Conservation (phyloP, 2,329 filamentous ascomycete species). For the Pseudogymnoascus sp. region DNA sequence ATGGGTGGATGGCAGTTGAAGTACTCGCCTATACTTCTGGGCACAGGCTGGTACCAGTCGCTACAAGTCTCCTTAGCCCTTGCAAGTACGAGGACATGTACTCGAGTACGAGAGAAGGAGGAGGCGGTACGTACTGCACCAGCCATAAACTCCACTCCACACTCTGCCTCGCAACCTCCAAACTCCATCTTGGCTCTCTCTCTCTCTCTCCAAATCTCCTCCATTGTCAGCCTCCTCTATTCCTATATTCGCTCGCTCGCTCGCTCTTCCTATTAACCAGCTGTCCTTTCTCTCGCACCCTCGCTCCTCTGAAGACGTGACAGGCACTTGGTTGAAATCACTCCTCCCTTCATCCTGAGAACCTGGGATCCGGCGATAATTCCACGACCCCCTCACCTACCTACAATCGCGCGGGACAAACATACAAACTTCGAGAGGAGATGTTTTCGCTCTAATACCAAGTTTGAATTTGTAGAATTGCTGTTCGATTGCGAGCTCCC, state of each 20-base stretch:
- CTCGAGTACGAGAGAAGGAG: background rate
- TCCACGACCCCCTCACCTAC: background rate
- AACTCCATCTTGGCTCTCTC: constrained; percentile 31
- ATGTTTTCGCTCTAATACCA: background rate
- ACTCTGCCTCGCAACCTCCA: constrained; percentile 23
- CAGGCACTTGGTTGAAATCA: background rate
- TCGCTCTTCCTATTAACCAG: constrained; percentile 1
- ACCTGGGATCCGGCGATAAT: background rate
- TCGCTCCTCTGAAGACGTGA: constrained; percentile 1
- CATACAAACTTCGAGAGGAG: background rate
- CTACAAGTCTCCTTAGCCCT: background rate
- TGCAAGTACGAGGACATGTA: background rate
- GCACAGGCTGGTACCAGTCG: background rate
- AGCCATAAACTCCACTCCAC: constrained; percentile 8
- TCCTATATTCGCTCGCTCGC: constrained; percentile 12
- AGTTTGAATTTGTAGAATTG: background rate
- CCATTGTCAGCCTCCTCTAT: constrained; percentile 20
- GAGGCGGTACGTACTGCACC: background rate
- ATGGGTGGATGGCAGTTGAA: background rate
- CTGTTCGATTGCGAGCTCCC: background rate
- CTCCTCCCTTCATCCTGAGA: background rate
- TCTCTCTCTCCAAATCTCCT: constrained; percentile 34
- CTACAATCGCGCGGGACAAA: constrained; percentile 1
- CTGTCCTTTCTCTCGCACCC: background rate
- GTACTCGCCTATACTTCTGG: background rate